phyloP scores from a whole-genome alignment of 345 rosid genomes.

The Moricandia moricandioides region DNA sequence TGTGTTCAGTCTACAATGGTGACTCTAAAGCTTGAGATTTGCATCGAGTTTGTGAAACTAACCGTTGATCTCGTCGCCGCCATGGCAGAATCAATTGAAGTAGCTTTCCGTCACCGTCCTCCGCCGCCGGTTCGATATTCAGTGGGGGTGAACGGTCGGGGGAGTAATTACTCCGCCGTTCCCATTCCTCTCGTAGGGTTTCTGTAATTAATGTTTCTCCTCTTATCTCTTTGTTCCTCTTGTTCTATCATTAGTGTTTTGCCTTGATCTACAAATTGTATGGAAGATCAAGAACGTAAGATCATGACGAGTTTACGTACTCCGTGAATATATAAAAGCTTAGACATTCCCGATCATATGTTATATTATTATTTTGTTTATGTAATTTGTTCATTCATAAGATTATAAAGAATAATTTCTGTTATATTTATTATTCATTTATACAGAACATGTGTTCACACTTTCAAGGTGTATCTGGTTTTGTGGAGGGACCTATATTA shows the following conservation, averaged over 20 bases:
- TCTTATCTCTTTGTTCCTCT: neutral
- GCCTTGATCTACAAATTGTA: conserved; percentile 4
- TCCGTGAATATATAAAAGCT: conserved; percentile 13
- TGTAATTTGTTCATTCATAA: neutral
- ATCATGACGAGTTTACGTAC: conserved; percentile 11
- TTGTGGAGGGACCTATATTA: neutral
- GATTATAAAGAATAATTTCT: neutral
- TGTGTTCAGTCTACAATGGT: conserved; percentile 19
- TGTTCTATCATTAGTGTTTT: conserved; percentile 5
- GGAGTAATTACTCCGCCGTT: conserved; percentile 31
- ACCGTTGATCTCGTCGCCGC: conserved; percentile 35
- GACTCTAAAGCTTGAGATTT: conserved; percentile 35
- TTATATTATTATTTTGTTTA: neutral
- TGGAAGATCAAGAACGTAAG: conserved; percentile 1
- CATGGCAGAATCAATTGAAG: conserved; percentile 35
- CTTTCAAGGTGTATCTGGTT: neutral
- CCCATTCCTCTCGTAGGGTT: conserved; percentile 36
- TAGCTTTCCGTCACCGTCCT: conserved; percentile 35
- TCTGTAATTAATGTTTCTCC: conserved; percentile 17
- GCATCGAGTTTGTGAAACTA: conserved; percentile 34
- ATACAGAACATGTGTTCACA: conserved; percentile 12
- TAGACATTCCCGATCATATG: neutral
- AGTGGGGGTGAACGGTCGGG: conserved; percentile 11
- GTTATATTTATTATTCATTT: neutral
- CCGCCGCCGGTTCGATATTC: conserved; percentile 18